Percentiles rank a stretch among this genome's conserved stretches.
Evolutionary conservation across 1,284 basidiomycete genomes (phyloP).

Genomic region (Pyrrhoderma noxium): DNA sequence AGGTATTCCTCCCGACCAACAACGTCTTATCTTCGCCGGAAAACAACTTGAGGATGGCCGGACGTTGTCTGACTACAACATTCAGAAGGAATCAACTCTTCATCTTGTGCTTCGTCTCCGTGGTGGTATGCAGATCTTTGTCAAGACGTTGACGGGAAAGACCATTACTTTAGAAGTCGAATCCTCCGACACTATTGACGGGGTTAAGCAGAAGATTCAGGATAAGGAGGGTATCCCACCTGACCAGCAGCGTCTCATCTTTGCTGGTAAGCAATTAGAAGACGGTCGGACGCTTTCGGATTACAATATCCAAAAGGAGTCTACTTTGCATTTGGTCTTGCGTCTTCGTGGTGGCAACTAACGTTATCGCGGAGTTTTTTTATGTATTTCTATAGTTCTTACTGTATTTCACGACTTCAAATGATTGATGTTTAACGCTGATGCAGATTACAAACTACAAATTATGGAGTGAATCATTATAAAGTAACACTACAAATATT

Average conservation of each 20-base stretch:
- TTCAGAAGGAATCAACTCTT: conserved; percentile 36
- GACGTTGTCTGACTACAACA: conserved; percentile 39
- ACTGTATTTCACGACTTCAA: not conserved
- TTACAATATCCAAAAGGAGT: conserved; percentile 64
- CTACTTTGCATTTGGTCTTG: conserved; percentile 69
- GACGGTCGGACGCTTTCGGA: conserved; percentile 61
- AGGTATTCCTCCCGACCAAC: conserved; percentile 22
- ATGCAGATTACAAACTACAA: too few relatives aligned
- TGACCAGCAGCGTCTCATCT: conserved; percentile 71
- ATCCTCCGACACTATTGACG: conserved; percentile 50
- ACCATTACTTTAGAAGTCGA: conserved; percentile 55
- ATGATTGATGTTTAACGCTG: not conserved
- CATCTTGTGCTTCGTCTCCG: conserved; percentile 53
- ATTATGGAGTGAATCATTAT: too few relatives aligned
- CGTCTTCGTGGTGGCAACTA: conserved; percentile 67
- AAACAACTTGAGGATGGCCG: conserved; percentile 41
- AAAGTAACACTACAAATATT: too few relatives aligned
- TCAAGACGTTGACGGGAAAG: conserved; percentile 47
- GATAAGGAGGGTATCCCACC: conserved; percentile 53
- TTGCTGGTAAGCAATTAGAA: conserved; percentile 71
- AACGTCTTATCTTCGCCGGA: conserved; percentile 41
- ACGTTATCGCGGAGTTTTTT: conserved; percentile 13
- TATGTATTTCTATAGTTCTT: not conserved
- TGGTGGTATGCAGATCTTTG: conserved; percentile 48
- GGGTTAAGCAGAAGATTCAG: conserved; percentile 43